Base-by-base conservation (phyloP, 2,329 filamentous ascomycete genomes). In the Anisogramma anomala region DNA sequence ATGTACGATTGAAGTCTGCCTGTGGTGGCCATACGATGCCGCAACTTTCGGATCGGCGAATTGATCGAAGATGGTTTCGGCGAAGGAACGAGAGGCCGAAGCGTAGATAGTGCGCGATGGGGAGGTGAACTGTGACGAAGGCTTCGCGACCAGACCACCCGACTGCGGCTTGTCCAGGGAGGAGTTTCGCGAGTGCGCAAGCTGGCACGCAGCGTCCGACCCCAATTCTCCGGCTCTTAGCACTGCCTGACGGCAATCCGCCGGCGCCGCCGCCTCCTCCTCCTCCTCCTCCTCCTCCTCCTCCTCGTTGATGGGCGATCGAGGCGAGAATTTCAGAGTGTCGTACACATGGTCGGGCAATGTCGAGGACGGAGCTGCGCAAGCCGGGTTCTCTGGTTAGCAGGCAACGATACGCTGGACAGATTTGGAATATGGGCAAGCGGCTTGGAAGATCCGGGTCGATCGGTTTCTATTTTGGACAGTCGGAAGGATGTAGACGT, bases 1-100 rank as follows among this genome's bases (percentile, higher is more conserved):
- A 76, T 96, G 85, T 43, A 96, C 88, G 53, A 96, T 95, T 36
- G 89, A 96, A 1, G 89, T 94, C 65, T 98, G 87, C 41, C 91
- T 81, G 63, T 96, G 87, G 60, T 98, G 88, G 45, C 84, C 85
- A 68, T 96, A 79, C 4, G 41, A 43, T 18, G 67, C 55, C 25
- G 64, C 64, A 32, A 62, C 61, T 55, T 77, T 79, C 35, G 65
- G 67, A 50, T 79, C 75, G 45, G 69, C 60, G n/a, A 66, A 56
- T 50, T 72, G 67, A 52, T 76, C 72, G 45, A 69, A 59, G 37
- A 68, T 58, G 23, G 59, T 60, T 42, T 58, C 63, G 19, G 67
- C 52, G 30, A 53, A 61, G 20, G 60, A 55, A 47, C 69, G 66
- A 42, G 65, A 59, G 25, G 61, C 51, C 26, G 63, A 55, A 26